Evolutionary conservation across 768 basidiomycete species (phyloP), one percentile per base, ranked within the genome.

Genomic region (Boletus sp.): DNA sequence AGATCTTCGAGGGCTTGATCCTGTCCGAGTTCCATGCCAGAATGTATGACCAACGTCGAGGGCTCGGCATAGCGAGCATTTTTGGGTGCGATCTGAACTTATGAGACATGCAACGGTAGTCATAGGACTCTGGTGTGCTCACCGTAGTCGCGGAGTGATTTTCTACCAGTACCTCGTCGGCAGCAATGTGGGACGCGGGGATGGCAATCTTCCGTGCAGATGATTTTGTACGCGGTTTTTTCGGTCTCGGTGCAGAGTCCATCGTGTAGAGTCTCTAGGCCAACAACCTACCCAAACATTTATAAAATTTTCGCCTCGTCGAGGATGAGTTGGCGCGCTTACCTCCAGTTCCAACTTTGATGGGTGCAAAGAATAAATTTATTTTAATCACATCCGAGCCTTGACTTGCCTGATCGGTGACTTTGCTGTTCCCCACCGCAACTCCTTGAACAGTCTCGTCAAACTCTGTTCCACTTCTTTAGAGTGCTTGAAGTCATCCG

Each of bases 61-160:
- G 79, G 67, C 67, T 93, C 90, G 44, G 74, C 72, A 66, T 93
- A 93, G 38, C 90, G 84, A 62, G 62, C 65, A 44, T 82, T 83
- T 61, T 78, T 83, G 15, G 79, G 72, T 27, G 74, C 67, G 43
- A 70, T 67, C 83, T 68, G 43, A 32, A 45, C 55, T 19, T 81
- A 30, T 61, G 4, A 61, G 52, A 56, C 8, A 42, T 35, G 19
- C 21, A 14, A 47, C 11, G n/a, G 21, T 6, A 23, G 25, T n/a
- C 13, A 7, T 14, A 7, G 19, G 30, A 21, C 9, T 13, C n/a
- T 5, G 7, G 23, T 32, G 34, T 25, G 57, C 69, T 51, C 50
- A 70, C 69, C 43, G 45, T 35, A 8, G 51, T 55, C 37, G 57
- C 35, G 21, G 64, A 23, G 11, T 57, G 55, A 37, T 59, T 55